These are phyloP conservation scores for Sporisorium sorghi DNA, from an alignment of 1,284 basidiomycete species.

Conservation along the genomic window DNA sequence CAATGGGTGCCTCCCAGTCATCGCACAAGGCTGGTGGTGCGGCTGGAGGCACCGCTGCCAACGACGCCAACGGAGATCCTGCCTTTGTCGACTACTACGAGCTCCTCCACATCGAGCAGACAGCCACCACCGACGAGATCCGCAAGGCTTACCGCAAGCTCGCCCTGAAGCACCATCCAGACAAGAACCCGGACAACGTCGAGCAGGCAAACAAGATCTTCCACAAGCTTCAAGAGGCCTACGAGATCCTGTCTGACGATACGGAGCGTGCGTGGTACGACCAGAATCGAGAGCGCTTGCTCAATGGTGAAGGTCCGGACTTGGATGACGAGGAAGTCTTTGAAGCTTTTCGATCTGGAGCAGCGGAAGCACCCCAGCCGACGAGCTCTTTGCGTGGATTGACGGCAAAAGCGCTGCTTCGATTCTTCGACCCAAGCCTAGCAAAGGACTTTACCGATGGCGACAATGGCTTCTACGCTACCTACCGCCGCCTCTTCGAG, in stretches of 20 bases:
- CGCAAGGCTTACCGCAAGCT: constrained; percentile 67
- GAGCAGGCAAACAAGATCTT: constrained; percentile 90
- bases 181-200: constrained; percentile 73
- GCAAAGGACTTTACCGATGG: constrained; percentile 75
- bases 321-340: constrained; percentile 71
- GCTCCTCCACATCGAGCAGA: constrained; percentile 62
- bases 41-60: constrained; percentile 27
- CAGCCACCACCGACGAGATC: constrained; percentile 64
- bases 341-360: constrained; percentile 82
- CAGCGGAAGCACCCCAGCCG: constrained; percentile 69
- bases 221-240: constrained; percentile 89
- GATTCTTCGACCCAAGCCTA: constrained; percentile 84
- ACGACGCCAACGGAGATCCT: constrained; percentile 41
- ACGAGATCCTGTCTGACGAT: constrained; percentile 76
- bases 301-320: constrained; percentile 57
- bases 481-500: constrained; percentile 88
- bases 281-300: constrained; percentile 83
- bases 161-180: constrained; percentile 70
- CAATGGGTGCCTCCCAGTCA: constrained; percentile 52
- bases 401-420: constrained; percentile 81
- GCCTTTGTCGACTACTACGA: constrained; percentile 65
- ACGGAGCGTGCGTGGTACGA: constrained; percentile 96
- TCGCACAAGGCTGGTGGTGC: constrained; percentile 44
- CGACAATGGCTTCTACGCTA: constrained; percentile 80
- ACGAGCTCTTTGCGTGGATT: constrained; percentile 82